Conservation (phyloP, 345 rosid species). For the Anastatica hierochuntica region DNA sequence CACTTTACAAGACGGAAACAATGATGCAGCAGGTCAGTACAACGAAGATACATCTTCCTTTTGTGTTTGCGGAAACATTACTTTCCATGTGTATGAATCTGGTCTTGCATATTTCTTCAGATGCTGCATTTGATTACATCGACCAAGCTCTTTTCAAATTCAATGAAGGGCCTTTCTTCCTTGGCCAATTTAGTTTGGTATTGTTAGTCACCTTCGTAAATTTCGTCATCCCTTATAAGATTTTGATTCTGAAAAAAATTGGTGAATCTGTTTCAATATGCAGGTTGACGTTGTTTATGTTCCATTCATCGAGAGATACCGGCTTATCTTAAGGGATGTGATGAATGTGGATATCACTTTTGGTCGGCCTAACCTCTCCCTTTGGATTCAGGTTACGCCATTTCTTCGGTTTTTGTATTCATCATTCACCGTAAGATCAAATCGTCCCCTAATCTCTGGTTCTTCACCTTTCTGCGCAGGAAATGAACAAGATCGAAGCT, state of each 20-base stretch:
- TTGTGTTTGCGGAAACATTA: background rate
- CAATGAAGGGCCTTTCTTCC: constrained; percentile 69
- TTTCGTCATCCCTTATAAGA: background rate
- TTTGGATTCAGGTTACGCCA: constrained; percentile 62
- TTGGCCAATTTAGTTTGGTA: constrained; percentile 66
- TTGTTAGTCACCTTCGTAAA: background rate
- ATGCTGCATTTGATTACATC: constrained; percentile 52
- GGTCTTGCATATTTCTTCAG: constrained; percentile 27
- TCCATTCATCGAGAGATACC: constrained; percentile 66
- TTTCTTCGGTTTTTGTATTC: background rate
- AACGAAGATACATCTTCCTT: background rate
- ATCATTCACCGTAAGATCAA: constrained; percentile 6
- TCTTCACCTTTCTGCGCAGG: constrained; percentile 29
- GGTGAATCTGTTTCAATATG: no score
- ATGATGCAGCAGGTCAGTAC: constrained; percentile 33
- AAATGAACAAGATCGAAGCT: constrained; percentile 57
- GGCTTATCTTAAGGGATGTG: constrained; percentile 39
- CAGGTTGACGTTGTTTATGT: constrained; percentile 75
- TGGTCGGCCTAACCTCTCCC: constrained; percentile 58
- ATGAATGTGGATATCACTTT: constrained; percentile 46
- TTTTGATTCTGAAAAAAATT: background rate
- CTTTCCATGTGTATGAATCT: constrained; percentile 1
- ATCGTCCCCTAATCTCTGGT: background rate
- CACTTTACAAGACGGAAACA: constrained; percentile 39
- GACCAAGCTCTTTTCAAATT: constrained; percentile 64